Conservation (phyloP, 2,329 filamentous ascomycete genomes). For the Neopestalotiopsis sp. region DNA sequence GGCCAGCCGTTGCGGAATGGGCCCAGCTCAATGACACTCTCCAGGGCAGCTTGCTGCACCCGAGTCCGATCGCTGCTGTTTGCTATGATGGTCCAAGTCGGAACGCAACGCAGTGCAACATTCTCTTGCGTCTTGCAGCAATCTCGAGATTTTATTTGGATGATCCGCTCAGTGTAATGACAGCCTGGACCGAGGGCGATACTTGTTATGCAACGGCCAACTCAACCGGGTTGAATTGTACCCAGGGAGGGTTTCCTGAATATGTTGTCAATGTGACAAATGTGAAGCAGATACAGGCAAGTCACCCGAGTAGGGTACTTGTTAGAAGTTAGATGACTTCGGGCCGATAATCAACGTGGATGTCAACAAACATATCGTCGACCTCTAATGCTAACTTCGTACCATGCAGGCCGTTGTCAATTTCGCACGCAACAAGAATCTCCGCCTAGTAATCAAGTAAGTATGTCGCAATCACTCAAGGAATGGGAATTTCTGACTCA, state of each 20-base stretch:
- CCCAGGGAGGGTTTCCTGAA: constrained; percentile 38
- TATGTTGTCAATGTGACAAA: constrained; percentile 43
- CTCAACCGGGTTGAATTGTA: constrained; percentile 35
- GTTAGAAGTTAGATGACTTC: too few relatives aligned
- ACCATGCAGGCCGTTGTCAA: constrained; percentile 29
- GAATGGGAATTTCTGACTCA: constrained; percentile 34
- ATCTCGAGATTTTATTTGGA: constrained; percentile 36
- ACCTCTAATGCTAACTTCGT: neutral
- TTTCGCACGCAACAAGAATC: constrained; percentile 39
- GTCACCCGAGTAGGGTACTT: neutral
- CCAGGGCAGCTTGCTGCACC: constrained; percentile 34
- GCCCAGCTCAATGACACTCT: constrained; percentile 31
- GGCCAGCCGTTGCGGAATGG: constrained; percentile 34
- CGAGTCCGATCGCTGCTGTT: constrained; percentile 33
- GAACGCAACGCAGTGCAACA: constrained; percentile 31
- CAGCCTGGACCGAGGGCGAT: constrained; percentile 38
- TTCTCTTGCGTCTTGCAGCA: constrained; percentile 27
- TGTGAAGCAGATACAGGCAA: constrained; percentile 39
- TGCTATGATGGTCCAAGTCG: constrained; percentile 34
- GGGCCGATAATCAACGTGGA: too few relatives aligned
- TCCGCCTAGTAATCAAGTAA: constrained; percentile 42
- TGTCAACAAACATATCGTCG: too few relatives aligned
- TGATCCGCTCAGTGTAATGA: constrained; percentile 36
- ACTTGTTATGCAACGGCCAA: constrained; percentile 34
- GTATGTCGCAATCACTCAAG: constrained; percentile 21